Evolutionary conservation across 2,329 filamentous ascomycete genomes (phyloP), one percentile per base, ranked within the genome.

Genomic region (Coniochaeta ligniaria): DNA sequence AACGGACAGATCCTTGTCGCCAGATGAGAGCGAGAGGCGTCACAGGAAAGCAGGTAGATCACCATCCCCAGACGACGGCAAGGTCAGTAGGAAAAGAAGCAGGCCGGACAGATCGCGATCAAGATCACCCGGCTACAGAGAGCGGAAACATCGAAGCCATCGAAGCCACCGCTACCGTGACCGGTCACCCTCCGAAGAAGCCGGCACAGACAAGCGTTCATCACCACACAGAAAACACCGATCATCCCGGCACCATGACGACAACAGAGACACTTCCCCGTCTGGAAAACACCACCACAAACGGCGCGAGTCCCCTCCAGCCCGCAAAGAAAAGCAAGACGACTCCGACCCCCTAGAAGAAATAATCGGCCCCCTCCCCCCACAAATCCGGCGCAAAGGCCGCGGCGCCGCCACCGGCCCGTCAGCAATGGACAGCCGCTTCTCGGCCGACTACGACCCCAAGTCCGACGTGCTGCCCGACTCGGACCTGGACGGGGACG

Each of bases 341-440:
- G 78, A 80, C 43, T 92, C 90, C 0, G 91, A 96, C 70, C 87
- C 90, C 1, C 75, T 92, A 3, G 87, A 92, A 60, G 85, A 88
- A 3, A 76, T 94, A 22, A 87, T 96, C 36, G 93, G 92, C 0
- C 92, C 92, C 1, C 86, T 83, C 9, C 86, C 87, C 31, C 80
- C 80, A 22, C 38, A 70, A 33, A 69, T 85, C 35, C 81, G 76
- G 59, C 76, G 79, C n/a, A 86, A 90, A 31, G 92, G 92, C 11
- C 85, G 92, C 43, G 92, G 92, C 41, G 84, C 84, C 16, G 79
- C 84, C 43, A 76, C 81, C 5, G 81, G 81, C 1, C 73, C 77
- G 6, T 87, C 86, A 28, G 86, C 83, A 11, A 96, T 97, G 65
- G 92, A 97, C 69, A 79, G 83, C 26, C 90, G 90, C 59, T 98